A percentile compares a stretch with the other conserved stretches of the same genome.
These are phyloP conservation scores for Blastomyces parvus DNA, from an alignment of 2,329 filamentous ascomycete genomes.

Conservation along the genomic window DNA sequence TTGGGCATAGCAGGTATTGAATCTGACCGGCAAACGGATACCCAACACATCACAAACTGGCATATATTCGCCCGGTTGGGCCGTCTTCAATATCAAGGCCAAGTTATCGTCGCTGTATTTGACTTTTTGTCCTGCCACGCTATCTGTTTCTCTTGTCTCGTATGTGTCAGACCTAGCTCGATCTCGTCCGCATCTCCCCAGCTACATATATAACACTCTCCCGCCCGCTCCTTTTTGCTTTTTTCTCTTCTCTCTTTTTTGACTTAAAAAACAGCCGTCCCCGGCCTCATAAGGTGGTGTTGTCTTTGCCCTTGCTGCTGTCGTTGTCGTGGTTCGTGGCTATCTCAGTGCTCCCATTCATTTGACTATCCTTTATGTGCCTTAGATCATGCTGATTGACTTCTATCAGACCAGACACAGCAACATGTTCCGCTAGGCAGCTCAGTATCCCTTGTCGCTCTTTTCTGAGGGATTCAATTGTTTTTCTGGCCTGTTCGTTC, in stretches of 20 bases:
- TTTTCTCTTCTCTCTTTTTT: neutral
- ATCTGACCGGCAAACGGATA: neutral
- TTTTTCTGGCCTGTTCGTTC: neutral
- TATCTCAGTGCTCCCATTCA: no score
- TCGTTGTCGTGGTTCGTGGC: neutral
- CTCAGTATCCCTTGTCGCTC: neutral
- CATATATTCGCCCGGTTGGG: no score
- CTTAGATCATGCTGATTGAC: neutral
- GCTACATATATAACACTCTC: neutral
- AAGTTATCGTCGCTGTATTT: neutral
- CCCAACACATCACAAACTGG: no score
- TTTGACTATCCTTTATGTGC: no score
- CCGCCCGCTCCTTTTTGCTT: neutral
- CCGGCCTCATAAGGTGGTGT: neutral
- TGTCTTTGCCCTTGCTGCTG: neutral
- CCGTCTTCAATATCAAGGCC: no score
- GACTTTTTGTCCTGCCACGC: neutral
- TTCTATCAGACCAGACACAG: neutral
- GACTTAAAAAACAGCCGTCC: neutral
- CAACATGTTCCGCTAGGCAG: neutral
- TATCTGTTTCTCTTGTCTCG: neutral
- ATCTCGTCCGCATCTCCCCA: neutral
- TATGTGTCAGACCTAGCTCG: slow-evolving; percentile 3
- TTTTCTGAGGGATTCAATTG: neutral
- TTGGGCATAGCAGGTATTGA: neutral